Conservation (phyloP, 345 rosid species). For the Gossypium stocksii region DNA sequence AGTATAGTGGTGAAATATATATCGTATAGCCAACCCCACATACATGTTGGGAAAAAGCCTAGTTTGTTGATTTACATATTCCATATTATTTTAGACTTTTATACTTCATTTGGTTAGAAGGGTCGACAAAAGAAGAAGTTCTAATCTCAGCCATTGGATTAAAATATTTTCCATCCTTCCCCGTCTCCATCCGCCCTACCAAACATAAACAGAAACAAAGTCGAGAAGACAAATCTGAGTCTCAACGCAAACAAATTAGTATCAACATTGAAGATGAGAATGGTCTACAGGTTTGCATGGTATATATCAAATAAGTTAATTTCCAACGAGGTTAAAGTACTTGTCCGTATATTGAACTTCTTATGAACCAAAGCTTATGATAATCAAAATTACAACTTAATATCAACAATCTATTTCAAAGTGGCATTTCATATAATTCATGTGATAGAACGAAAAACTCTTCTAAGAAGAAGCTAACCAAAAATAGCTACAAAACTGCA, state of each 20-base stretch:
- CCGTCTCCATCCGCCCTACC: not conserved
- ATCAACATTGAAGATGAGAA: not conserved
- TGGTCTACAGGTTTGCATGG: not conserved
- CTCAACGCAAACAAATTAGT: not conserved
- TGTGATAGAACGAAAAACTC: not conserved
- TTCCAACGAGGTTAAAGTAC: not conserved
- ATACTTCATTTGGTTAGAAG: not conserved
- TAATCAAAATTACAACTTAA: not conserved
- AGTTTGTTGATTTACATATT: not conserved
- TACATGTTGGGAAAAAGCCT: not conserved
- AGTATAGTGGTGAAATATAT: not conserved
- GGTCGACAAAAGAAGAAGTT: not conserved
- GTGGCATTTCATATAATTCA: not conserved
- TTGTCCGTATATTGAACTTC: not conserved
- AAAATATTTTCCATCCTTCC: not conserved
- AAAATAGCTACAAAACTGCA: not conserved
- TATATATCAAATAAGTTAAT: not conserved
- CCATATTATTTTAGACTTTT: not conserved
- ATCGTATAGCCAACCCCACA: not conserved
- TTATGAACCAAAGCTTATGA: not conserved
- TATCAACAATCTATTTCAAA: not conserved
- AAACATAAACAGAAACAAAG: not conserved
- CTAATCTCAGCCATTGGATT: not conserved
- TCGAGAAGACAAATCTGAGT: not conserved
- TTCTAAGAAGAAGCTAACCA: not conserved